A percentile compares a stretch with the other conserved stretches of the same genome.
Conservation (phyloP, 2,329 filamentous ascomycete species). For the Chrysoporthe cubensis region DNA sequence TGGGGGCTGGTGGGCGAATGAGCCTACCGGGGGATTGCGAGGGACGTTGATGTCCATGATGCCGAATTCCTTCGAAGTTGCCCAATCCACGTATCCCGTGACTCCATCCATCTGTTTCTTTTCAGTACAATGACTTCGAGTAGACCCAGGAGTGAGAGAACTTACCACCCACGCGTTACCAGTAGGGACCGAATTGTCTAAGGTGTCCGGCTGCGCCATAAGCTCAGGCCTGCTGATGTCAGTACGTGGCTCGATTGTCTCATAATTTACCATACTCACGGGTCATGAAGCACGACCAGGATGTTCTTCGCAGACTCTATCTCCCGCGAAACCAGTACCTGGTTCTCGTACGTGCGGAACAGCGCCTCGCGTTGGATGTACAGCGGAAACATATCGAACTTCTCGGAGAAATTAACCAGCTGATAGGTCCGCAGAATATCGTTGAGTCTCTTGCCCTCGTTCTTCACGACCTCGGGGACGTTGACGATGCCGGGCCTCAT, state of each 20-base stretch:
- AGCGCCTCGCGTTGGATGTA: slow-evolving; percentile 76
- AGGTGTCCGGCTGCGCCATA: slow-evolving; percentile 66
- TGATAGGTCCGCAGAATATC: slow-evolving; percentile 82
- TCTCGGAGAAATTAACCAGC: slow-evolving; percentile 69
- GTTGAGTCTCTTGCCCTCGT: slow-evolving; percentile 69
- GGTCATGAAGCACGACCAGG: slow-evolving; percentile 88
- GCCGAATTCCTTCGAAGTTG: slow-evolving; percentile 73
- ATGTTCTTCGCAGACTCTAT: slow-evolving; percentile 70
- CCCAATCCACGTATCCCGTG: slow-evolving; percentile 84
- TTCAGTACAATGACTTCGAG: slow-evolving; percentile 13
- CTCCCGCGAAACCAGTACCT: slow-evolving; percentile 79
- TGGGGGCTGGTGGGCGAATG: slow-evolving; percentile 56
- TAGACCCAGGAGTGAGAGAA: slow-evolving; percentile 30
- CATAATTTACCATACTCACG: slow-evolving; percentile 56
- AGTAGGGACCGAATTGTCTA: slow-evolving; percentile 75
- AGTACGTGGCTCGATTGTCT: slow-evolving; percentile 18
- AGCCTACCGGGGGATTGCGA: slow-evolving; percentile 53
- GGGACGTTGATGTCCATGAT: slow-evolving; percentile 94
- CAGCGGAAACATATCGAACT: slow-evolving; percentile 77
- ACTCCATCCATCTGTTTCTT: slow-evolving; percentile 73
- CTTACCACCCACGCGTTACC: slow-evolving; percentile 90
- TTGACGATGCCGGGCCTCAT: slow-evolving; percentile 72
- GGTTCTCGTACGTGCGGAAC: slow-evolving; percentile 80
- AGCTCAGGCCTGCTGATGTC: slow-evolving; percentile 64
- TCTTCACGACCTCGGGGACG: slow-evolving; percentile 53